Percentiles rank a stretch among this genome's conserved stretches.
These are phyloP conservation scores for Diplodia intermedia DNA, from an alignment of 2,329 filamentous ascomycete species.

Conservation along the genomic window DNA sequence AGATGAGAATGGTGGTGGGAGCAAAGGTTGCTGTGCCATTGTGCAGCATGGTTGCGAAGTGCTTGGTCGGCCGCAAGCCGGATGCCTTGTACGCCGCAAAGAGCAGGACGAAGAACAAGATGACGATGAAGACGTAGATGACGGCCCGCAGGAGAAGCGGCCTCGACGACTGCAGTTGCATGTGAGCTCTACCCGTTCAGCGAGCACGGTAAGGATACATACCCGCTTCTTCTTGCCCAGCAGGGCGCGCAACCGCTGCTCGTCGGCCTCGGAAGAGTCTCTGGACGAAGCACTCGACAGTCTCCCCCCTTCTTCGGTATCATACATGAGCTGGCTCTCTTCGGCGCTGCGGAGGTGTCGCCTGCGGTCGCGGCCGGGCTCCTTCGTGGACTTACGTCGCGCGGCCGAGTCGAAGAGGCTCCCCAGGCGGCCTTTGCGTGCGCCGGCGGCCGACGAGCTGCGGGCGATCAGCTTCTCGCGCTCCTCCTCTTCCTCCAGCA, in stretches of 20 bases:
- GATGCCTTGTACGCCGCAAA: constrained; percentile 63
- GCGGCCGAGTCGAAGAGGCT: constrained; percentile 40
- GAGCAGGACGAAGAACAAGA: constrained; percentile 63
- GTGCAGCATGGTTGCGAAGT: constrained; percentile 49
- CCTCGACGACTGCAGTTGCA: neutral
- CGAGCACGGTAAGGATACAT: neutral
- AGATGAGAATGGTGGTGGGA: constrained; percentile 91
- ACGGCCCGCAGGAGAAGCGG: constrained; percentile 48
- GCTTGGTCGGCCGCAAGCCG: constrained; percentile 32
- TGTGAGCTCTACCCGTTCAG: neutral
- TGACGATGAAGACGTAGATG: constrained; percentile 55
- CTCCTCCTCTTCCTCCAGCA: constrained; percentile 56
- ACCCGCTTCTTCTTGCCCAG: constrained; percentile 46
- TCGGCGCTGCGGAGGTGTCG: constrained; percentile 63
- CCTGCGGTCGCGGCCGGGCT: constrained; percentile 47
- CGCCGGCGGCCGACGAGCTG: constrained; percentile 34
- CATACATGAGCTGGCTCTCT: constrained; percentile 81
- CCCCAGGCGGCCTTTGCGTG: constrained; percentile 34
- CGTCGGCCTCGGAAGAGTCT: constrained; percentile 54
- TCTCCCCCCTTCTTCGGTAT: constrained; percentile 83
- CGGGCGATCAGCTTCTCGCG: constrained; percentile 51
- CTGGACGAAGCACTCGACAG: constrained; percentile 59
- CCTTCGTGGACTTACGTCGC: constrained; percentile 38
- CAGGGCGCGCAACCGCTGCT: constrained; percentile 61
- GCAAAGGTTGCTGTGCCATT: constrained; percentile 91